These are phyloP conservation scores for Suillus fuscotomentosus DNA, from an alignment of 768 basidiomycete genomes.

Conservation along the genomic window DNA sequence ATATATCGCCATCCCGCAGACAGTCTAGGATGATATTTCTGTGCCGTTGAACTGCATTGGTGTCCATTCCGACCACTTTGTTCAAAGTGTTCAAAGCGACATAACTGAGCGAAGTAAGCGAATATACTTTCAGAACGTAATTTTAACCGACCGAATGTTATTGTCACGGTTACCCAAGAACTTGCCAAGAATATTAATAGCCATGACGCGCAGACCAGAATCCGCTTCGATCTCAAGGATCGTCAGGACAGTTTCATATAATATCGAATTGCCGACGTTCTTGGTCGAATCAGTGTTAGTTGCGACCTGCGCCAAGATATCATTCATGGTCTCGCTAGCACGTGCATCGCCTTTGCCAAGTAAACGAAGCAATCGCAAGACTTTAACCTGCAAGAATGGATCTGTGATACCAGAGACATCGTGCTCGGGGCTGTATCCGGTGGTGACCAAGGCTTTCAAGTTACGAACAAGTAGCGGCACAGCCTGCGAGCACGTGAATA, in stretches of 20 bases:
- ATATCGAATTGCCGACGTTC: constrained; percentile 96
- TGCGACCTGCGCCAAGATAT: constrained; percentile 98
- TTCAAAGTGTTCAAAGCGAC: constrained; percentile 97
- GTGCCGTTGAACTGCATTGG: constrained; percentile 96
- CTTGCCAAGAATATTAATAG: constrained; percentile 98
- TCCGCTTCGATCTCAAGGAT: constrained; percentile 98
- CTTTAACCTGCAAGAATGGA: constrained; percentile 92
- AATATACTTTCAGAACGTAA: constrained; percentile 1
- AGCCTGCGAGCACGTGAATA: constrained; percentile 48
- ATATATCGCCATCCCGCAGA: constrained; percentile 97
- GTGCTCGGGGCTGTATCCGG: constrained; percentile 97
- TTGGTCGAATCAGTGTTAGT: constrained; percentile 98
- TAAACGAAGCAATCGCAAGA: constrained; percentile 83
- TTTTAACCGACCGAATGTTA: constrained; percentile 80
- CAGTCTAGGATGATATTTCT: constrained; percentile 99
- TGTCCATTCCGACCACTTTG: constrained; percentile 97
- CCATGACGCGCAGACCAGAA: constrained; percentile 94
- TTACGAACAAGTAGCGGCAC: constrained; percentile 93
- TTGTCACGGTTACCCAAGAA: constrained; percentile 98
- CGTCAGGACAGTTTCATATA: constrained; percentile 96
- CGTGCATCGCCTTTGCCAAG: constrained; percentile 82
- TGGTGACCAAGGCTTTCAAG: constrained; percentile 91
- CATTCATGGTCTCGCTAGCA: constrained; percentile 97
- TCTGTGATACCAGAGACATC: constrained; percentile 99
- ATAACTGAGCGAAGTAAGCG: constrained; percentile 56